Evolutionary conservation across 805 yeast genomes (phyloP).

Genomic region (Starmera caribaea): DNA sequence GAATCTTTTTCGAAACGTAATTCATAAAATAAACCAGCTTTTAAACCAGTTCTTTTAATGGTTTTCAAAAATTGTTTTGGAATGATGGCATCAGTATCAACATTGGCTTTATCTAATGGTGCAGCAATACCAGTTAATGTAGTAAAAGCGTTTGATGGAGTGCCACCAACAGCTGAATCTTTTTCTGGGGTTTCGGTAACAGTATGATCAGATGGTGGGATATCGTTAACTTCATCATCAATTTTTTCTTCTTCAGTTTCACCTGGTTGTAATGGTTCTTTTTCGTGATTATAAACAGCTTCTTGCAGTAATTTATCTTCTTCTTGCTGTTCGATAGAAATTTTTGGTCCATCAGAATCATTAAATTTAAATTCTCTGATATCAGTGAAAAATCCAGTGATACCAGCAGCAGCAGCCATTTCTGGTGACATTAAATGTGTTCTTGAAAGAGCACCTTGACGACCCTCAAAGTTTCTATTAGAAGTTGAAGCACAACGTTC

Average conservation of each 20-base stretch:
- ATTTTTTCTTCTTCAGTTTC: constrained; percentile 37
- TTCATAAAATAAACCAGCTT: constrained; percentile 84
- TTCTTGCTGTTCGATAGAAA: constrained; percentile 32
- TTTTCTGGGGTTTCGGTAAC: constrained; percentile 25
- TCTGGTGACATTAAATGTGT: constrained; percentile 98
- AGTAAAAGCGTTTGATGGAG: constrained; percentile 67
- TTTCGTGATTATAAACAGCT: constrained; percentile 66
- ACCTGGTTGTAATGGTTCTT: constrained; percentile 46
- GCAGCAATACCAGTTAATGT: constrained; percentile 83
- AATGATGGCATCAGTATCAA: constrained; percentile 97
- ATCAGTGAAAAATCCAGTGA: constrained; percentile 83
- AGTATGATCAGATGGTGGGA: constrained; percentile 43
- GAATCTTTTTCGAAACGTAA: constrained; percentile 64
- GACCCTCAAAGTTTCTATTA: constrained; percentile 97
- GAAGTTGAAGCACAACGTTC: constrained; percentile 99
- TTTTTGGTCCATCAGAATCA: constrained; percentile 49
- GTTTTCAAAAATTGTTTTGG: constrained; percentile 98
- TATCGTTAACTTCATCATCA: constrained; percentile 52
- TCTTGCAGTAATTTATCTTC: constrained; percentile 53
- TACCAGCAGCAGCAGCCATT: constrained; percentile 99
- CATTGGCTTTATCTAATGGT: constrained; percentile 88
- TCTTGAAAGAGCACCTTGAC: constrained; percentile 95
- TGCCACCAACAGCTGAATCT: constrained; percentile 22
- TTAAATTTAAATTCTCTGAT: constrained; percentile 72
- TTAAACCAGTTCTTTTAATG: constrained; percentile 92